Percentiles rank a stretch among this genome's conserved stretches.
These are phyloP conservation scores for Metschnikowia similis DNA, from an alignment of 805 yeast genomes.

Conservation along the genomic window DNA sequence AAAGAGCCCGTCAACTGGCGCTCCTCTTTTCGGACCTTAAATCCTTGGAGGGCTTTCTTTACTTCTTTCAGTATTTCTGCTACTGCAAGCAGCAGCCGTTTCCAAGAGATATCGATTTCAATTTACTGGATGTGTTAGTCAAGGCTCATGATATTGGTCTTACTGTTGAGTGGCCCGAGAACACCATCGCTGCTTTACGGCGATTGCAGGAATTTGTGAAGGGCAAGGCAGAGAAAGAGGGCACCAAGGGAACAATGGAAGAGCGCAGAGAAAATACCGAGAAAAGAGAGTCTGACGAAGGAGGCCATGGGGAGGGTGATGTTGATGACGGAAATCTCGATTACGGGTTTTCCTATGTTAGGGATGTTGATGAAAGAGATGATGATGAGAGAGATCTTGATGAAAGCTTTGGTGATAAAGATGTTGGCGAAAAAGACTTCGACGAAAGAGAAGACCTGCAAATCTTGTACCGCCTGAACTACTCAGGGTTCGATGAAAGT, in stretches of 20 bases:
- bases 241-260: too few species aligned
- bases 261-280: not conserved
- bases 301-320: not conserved
- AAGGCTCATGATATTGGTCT: not conserved
- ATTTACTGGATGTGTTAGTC: constrained; percentile 41
- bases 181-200: constrained; percentile 17
- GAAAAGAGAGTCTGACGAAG: not conserved
- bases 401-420: too few species aligned
- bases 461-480: not conserved
- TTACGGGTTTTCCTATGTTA: too few species aligned
- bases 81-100: constrained; percentile 57
- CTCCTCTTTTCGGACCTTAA: constrained; percentile 11
- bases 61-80: constrained; percentile 68
- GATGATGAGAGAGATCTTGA: too few species aligned
- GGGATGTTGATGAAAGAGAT: too few species aligned
- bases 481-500: not conserved
- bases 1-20: constrained; percentile 2
- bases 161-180: constrained; percentile 7
- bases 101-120: constrained; percentile 59
- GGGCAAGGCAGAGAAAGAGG: not conserved
- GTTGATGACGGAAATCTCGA: too few species aligned
- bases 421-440: too few species aligned
- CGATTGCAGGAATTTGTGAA: constrained; percentile 9
- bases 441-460: constrained; percentile 2
- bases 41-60: constrained; percentile 35